Percentiles rank a stretch among this genome's conserved stretches.
phyloP scores from a whole-genome alignment of 2,329 filamentous ascomycete genomes.

The Drechslerella coelobrocha region DNA sequence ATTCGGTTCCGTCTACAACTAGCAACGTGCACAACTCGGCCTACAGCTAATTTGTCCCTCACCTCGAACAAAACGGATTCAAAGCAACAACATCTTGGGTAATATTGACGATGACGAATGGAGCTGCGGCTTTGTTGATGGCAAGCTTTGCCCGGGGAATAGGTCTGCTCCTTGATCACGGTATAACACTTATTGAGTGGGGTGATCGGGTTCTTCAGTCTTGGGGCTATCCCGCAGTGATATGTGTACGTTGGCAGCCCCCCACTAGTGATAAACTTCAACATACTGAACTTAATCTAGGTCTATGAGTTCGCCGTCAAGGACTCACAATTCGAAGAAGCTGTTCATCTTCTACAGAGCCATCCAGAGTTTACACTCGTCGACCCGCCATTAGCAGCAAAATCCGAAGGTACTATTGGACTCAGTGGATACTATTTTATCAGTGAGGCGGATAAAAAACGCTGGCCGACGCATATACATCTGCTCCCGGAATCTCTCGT shows the following conservation, averaged over 20 bases:
- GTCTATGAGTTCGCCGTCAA: conserved; percentile 5
- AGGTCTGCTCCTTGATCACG: conserved; percentile 8
- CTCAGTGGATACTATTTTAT: conserved; percentile 2
- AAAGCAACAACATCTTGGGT: too few species aligned
- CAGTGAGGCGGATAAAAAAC: not conserved
- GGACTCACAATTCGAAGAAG: conserved; percentile 9
- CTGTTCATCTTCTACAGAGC: not conserved
- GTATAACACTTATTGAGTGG: conserved; percentile 17
- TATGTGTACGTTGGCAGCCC: not conserved
- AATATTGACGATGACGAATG: too few species aligned
- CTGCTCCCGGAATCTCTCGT: conserved; percentile 12
- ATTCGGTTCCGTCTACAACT: too few species aligned
- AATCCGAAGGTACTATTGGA: not conserved
- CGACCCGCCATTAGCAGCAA: not conserved
- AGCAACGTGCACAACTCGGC: too few species aligned
- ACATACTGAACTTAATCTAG: not conserved
- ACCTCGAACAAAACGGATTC: not conserved
- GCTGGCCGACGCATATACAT: not conserved
- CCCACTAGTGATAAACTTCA: not conserved
- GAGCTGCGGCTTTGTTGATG: not conserved
- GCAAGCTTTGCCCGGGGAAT: not conserved
- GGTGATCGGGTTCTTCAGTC: conserved; percentile 7
- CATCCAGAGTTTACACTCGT: not conserved
- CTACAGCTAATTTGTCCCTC: too few species aligned
- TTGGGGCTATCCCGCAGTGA: conserved; percentile 8